phyloP scores from a whole-genome alignment of 2,329 filamentous ascomycete species.

The Claviceps digitariae region DNA sequence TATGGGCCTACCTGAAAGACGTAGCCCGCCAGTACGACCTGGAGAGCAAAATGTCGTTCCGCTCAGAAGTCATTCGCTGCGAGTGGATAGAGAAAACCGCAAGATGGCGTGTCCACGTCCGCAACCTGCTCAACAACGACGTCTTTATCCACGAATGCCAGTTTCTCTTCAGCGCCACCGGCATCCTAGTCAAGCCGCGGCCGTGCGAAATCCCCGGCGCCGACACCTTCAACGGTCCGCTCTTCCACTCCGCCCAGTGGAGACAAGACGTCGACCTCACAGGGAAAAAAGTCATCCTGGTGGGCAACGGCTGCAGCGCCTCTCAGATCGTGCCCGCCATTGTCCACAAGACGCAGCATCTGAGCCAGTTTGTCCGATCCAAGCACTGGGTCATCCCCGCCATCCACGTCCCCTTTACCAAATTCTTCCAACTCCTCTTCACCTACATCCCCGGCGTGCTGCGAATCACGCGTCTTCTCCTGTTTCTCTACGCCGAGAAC shows the following conservation, averaged over 20 bases:
- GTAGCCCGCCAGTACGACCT: conserved; percentile 35
- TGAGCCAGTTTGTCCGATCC: conserved; percentile 28
- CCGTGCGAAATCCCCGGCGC: conserved; percentile 34
- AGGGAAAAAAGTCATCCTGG: conserved; percentile 35
- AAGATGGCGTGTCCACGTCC: conserved; percentile 22
- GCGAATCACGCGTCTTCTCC: conserved; percentile 25
- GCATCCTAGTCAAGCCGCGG: conserved; percentile 20
- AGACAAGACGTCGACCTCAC: conserved; percentile 32
- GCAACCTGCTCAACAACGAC: conserved; percentile 11
- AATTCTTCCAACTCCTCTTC: conserved; percentile 21
- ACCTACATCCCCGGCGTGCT: conserved; percentile 31
- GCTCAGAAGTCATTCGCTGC: conserved; percentile 22
- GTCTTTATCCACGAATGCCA: conserved; percentile 23
- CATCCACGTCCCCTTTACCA: conserved; percentile 12
- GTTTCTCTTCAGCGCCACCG: conserved; percentile 24
- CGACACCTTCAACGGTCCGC: conserved; percentile 25
- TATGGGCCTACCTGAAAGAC: conserved; percentile 39
- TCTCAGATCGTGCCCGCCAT: conserved; percentile 38
- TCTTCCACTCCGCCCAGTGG: conserved; percentile 45
- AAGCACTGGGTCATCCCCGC: conserved; percentile 29
- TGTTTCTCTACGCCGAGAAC: conserved; percentile 25
- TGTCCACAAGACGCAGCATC: conserved; percentile 17
- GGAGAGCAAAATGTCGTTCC: conserved; percentile 23
- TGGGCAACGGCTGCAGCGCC: conserved; percentile 42
- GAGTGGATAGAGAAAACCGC: conserved; percentile 23